Conservation (phyloP, 2,329 filamentous ascomycete genomes). For the Trichoderma sp. region DNA sequence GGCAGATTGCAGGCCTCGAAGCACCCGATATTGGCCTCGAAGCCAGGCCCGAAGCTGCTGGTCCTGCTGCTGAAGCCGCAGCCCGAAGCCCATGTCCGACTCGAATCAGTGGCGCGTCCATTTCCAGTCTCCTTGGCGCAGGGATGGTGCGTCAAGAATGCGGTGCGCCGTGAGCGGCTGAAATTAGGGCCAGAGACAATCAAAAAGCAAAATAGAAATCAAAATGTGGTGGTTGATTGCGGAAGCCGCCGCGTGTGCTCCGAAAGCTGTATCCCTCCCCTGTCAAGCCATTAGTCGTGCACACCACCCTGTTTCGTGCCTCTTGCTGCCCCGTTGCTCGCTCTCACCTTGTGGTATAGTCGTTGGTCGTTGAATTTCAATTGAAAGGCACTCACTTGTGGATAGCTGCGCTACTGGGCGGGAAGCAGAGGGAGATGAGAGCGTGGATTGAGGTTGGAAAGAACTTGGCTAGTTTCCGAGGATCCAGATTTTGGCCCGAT, state of each 20-base stretch:
- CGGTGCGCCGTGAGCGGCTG: slow-evolving; percentile 17
- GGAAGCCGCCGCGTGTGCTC: background rate
- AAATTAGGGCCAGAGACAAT: background rate
- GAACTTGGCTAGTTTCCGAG: background rate
- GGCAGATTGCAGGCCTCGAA: slow-evolving; percentile 23
- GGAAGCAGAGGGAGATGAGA: background rate
- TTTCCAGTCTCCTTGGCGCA: slow-evolving; percentile 1
- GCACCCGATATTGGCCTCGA: background rate
- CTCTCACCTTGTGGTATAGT: background rate
- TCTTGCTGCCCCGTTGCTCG: background rate
- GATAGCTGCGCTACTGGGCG: background rate
- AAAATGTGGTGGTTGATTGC: background rate
- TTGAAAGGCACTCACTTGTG: background rate
- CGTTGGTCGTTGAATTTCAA: background rate
- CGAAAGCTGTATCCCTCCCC: background rate
- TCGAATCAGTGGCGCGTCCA: slow-evolving; percentile 17
- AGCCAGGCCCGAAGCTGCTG: background rate
- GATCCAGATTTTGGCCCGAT: slow-evolving; percentile 19
- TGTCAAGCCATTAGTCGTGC: background rate
- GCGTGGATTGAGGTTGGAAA: background rate
- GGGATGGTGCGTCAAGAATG: slow-evolving; percentile 9
- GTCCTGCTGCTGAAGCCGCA: background rate
- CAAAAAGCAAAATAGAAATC: background rate
- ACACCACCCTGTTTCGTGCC: background rate
- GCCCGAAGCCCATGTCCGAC: slow-evolving; percentile 17